Base-by-base conservation (phyloP, 352 stramenopile species). In the Globisporangium perplexum region DNA sequence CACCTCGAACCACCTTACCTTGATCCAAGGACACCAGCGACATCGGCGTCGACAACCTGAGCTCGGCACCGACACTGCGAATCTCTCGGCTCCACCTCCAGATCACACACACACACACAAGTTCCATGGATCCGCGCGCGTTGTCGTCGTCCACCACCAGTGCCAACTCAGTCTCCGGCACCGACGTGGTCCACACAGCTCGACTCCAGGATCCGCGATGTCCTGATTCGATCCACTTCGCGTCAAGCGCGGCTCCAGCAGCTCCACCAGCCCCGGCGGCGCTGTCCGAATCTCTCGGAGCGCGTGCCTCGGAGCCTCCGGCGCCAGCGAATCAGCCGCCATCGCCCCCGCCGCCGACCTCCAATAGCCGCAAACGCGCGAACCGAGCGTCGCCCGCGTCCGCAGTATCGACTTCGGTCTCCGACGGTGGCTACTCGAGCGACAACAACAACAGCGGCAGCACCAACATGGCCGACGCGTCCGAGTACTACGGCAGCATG, bases 401-500 rank as follows among this genome's bases (percentile, higher is more conserved):
- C 23, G 3, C 45, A 53, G 18, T 26, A 17, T 24, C 31, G 22
- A 39, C 33, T 18, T 18, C 12, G 12, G 14, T 4, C 28, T 23
- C 46, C n/a, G 18, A 35, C 44, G 24, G n/a, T n/a, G n/a, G 23
- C 28, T 14, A 26, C 23, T 5, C 24, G 1, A 41, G 26, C 17
- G 42, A 57, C 44, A 41, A n/a, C 23, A 24, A 4, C 35, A 35
- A 23, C 50, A 20, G 39, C 39, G 18, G 10, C 18, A 28, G 12
- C 10, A 22, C 15, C 54, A 23, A 53, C 28, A 61, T 61, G 55
- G 20, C 55, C 18, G 47, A 61, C 30, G 26, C 17, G 15, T 55
- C 47, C 39, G 55, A 61, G 20, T 50, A 61, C 47, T 61, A 61
- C 33, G 55, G 55, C 38, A 61, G 47, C 55, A 61, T 61, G 55